phyloP scores from a whole-genome alignment of 768 basidiomycete genomes.

The Tricholoma sp. region DNA sequence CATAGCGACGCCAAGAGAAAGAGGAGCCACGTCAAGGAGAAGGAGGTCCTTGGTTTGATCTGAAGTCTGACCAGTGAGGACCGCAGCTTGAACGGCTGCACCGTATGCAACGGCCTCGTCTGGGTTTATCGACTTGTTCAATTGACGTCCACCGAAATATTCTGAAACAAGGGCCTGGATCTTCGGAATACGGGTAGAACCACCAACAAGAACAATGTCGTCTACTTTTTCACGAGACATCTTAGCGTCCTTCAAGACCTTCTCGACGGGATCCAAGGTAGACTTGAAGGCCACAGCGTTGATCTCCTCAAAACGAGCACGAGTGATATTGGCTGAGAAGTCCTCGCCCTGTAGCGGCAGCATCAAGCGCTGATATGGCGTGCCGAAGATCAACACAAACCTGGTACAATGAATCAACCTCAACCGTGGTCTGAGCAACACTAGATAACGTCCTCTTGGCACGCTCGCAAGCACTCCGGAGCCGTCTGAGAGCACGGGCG shows the following conservation, averaged over 20 bases:
- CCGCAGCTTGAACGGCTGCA: constrained; percentile 98
- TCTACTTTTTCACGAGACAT: constrained; percentile 96
- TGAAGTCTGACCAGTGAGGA: constrained; percentile 97
- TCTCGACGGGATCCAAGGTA: constrained; percentile 96
- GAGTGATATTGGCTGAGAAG: constrained; percentile 97
- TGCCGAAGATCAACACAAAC: constrained; percentile 34
- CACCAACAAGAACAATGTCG: constrained; percentile 99
- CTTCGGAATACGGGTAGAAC: constrained; percentile 99
- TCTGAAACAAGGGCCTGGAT: constrained; percentile 98
- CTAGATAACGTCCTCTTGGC: constrained; percentile 98
- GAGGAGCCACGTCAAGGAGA: constrained; percentile 95
- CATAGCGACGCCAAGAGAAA: constrained; percentile 99
- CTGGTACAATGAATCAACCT: constrained; percentile 98
- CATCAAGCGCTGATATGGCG: background rate
- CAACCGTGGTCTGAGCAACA: constrained; percentile 97
- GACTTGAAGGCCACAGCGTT: constrained; percentile 94
- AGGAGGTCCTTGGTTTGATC: constrained; percentile 99
- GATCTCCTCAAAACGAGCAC: constrained; percentile 99
- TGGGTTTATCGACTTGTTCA: constrained; percentile 99
- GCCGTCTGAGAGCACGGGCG: constrained; percentile 92
- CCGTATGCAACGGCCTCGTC: constrained; percentile 99
- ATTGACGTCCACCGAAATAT: constrained; percentile 94
- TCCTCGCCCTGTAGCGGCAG: constrained; percentile 71
- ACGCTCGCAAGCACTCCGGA: constrained; percentile 97
- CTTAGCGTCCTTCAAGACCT: constrained; percentile 98